Evolutionary conservation across 305 asterid genomes (phyloP).

Genomic region (Fraxinus sp.): DNA sequence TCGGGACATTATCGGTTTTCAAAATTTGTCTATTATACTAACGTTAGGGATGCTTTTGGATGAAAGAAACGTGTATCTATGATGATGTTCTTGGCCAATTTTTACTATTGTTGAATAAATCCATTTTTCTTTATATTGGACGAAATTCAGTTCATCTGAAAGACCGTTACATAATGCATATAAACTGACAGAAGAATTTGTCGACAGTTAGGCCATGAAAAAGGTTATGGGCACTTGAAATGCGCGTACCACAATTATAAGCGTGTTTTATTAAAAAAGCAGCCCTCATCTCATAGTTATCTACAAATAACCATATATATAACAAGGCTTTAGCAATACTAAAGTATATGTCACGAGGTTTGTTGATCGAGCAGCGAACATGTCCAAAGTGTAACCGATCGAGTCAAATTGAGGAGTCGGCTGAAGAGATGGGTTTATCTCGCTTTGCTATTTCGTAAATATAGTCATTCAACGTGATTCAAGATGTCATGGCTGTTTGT

Average conservation of each 20-base stretch:
- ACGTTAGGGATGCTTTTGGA: not conserved
- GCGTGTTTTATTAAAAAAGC: not conserved
- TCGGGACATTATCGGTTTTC: not conserved
- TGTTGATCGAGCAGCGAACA: not conserved
- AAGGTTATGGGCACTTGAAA: not conserved
- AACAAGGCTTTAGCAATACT: not conserved
- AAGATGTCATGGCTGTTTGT: not conserved
- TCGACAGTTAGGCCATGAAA: slow-evolving; percentile 7
- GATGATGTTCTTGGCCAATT: not conserved
- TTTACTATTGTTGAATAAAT: slow-evolving; percentile 40
- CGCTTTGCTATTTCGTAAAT: not conserved
- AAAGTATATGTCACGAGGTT: not conserved
- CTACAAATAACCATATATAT: not conserved
- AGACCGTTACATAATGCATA: slow-evolving; percentile 30
- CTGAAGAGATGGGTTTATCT: not conserved
- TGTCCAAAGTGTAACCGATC: not conserved
- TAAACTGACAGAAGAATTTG: slow-evolving; percentile 20
- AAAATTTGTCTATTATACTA: not conserved
- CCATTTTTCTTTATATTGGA: slow-evolving; percentile 42
- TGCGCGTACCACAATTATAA: not conserved
- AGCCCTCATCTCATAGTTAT: not conserved
- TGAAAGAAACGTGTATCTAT: not conserved
- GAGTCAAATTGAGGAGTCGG: not conserved
- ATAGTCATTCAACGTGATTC: not conserved
- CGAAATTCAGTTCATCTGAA: slow-evolving; percentile 51